Evolutionary conservation across 208 protist species (phyloP).

Genomic region (Leishmania tropica): DNA sequence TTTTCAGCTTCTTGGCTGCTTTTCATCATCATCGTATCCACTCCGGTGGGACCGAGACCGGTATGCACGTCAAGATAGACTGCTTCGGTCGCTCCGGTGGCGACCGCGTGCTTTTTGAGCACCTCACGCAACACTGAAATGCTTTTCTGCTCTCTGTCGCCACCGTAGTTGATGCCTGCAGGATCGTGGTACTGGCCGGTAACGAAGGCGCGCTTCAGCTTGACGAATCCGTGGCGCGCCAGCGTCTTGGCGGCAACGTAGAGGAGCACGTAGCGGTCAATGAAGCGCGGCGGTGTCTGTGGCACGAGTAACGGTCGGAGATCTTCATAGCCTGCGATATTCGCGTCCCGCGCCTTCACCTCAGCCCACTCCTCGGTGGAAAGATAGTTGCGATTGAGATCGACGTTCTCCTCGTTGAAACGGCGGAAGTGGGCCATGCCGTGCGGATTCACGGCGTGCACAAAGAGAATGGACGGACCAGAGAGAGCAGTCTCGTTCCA

Average conservation of each 20-base stretch:
- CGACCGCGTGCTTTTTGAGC: slow-evolving; percentile 38
- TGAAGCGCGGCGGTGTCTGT: slow-evolving; percentile 48
- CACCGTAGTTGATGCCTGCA: slow-evolving; percentile 73
- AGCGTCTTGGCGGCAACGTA: slow-evolving; percentile 30
- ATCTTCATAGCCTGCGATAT: slow-evolving; percentile 55
- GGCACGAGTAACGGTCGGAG: slow-evolving; percentile 38
- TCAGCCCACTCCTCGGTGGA: slow-evolving; percentile 52
- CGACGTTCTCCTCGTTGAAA: slow-evolving; percentile 88
- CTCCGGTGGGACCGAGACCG: slow-evolving; percentile 56
- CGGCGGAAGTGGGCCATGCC: slow-evolving; percentile 81
- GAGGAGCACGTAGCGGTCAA: slow-evolving; percentile 78
- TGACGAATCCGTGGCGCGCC: slow-evolving; percentile 36
- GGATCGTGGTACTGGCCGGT: slow-evolving; percentile 81
- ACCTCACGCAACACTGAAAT: slow-evolving; percentile 56
- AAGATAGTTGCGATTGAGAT: slow-evolving; percentile 86
- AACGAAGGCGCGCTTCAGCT: slow-evolving; percentile 57
- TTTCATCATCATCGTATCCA: slow-evolving; percentile 78
- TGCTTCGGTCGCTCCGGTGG: slow-evolving; percentile 33
- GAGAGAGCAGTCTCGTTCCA: slow-evolving; percentile 52
- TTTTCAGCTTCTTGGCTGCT: slow-evolving; percentile 23
- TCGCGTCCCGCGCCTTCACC: slow-evolving; percentile 40
- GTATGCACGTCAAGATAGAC: slow-evolving; percentile 81
- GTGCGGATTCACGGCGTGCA: slow-evolving; percentile 89
- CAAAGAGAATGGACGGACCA: slow-evolving; percentile 79
- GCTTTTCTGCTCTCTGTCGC: slow-evolving; percentile 64